Evolutionary conservation across 306 rosid genomes (phyloP).

Genomic region (Citrullus colocynthis): DNA sequence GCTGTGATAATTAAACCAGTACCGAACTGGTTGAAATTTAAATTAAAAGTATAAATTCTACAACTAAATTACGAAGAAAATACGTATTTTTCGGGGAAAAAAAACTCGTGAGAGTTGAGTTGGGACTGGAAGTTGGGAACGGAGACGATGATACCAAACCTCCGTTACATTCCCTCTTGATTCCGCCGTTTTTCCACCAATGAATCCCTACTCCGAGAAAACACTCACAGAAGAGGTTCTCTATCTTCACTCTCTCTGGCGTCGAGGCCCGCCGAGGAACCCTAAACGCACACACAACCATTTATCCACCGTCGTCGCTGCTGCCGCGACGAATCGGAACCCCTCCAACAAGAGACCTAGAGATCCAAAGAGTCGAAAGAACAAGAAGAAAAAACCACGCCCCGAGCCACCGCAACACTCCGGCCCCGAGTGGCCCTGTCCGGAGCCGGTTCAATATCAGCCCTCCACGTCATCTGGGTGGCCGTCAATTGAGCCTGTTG

Average conservation of each 20-base stretch:
- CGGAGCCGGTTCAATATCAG: neutral
- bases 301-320: neutral
- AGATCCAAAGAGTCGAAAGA: neutral
- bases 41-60: too few relatives aligned
- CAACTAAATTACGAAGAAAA: too few relatives aligned
- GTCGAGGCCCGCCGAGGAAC: slow-evolving; percentile 38
- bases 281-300: neutral
- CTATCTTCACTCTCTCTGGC: slow-evolving; percentile 61
- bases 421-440: slow-evolving; percentile 27
- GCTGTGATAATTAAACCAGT: too few relatives aligned
- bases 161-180: neutral
- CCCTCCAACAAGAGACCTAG: neutral
- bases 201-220: slow-evolving; percentile 30
- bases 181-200: neutral
- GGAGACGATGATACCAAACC: neutral
- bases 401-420: slow-evolving; percentile 13
- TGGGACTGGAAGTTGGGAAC: too few relatives aligned
- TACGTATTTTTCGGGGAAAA: too few relatives aligned
- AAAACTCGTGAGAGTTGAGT: too few relatives aligned
- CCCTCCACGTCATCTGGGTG: slow-evolving; percentile 22
- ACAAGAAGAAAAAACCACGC: slow-evolving; percentile 3
- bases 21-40: too few relatives aligned
- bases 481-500: slow-evolving; percentile 19
- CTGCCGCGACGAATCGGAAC: neutral
- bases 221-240: slow-evolving; percentile 37